Evolutionary conservation across 306 rosid genomes (phyloP).

Genomic region (Vigna trinervia): DNA sequence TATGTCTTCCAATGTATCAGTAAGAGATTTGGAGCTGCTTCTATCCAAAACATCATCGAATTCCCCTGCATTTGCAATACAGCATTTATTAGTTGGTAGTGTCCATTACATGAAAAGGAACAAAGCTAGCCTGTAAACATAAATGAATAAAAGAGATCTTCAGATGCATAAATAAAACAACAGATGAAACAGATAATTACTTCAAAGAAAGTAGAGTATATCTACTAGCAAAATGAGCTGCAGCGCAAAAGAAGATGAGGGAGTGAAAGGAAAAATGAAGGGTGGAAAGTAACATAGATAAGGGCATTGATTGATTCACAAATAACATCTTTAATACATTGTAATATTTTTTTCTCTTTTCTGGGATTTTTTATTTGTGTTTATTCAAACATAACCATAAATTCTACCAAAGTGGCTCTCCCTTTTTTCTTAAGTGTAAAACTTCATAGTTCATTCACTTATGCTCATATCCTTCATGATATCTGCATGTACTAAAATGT

Average conservation of each 20-base stretch:
- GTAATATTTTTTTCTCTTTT: not conserved
- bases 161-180: not conserved
- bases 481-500: conserved; percentile 10
- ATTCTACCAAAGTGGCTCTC: conserved; percentile 12
- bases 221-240: conserved; percentile 22
- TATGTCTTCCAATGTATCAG: conserved; percentile 68
- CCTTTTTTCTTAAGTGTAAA: conserved; percentile 22
- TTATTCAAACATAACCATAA: conserved; percentile 8
- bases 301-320: not conserved
- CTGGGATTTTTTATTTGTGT: not conserved
- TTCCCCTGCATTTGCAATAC: conserved; percentile 70
- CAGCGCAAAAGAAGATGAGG: not conserved
- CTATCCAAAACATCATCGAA: conserved; percentile 84
- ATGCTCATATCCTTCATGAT: conserved; percentile 34
- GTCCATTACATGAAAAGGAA: conserved; percentile 25
- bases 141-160: not conserved
- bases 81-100: conserved; percentile 26
- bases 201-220: not conserved
- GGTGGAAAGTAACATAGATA: not conserved
- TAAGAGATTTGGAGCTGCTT: conserved; percentile 53
- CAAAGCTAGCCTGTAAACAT: not conserved
- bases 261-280: not conserved
- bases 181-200: conserved; percentile 8
- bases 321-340: not conserved
- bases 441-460: not conserved